Conservation (phyloP, 2,329 filamentous ascomycete species). For the Neofusicoccum laricinum region DNA sequence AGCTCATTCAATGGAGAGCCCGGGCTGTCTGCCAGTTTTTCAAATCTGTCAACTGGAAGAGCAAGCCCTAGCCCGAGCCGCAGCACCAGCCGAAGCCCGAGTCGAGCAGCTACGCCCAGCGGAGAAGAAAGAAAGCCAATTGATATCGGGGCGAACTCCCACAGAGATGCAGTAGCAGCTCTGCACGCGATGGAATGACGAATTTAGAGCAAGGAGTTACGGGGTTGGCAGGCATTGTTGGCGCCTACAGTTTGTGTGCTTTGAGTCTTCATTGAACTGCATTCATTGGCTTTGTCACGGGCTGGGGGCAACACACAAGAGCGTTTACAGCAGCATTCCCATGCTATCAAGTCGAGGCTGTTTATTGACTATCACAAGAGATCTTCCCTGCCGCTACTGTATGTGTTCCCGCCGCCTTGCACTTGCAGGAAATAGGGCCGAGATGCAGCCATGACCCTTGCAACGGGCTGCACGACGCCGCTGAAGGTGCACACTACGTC, state of each 20-base stretch:
- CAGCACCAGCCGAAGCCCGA: slow-evolving; percentile 17
- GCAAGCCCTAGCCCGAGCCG: slow-evolving; percentile 25
- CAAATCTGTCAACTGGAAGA: slow-evolving; percentile 28
- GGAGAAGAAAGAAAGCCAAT: slow-evolving; percentile 23
- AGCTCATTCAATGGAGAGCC: slow-evolving; percentile 14
- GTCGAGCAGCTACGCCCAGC: slow-evolving; percentile 15
- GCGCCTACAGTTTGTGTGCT: not conserved
- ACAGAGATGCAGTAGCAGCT: slow-evolving; percentile 10
- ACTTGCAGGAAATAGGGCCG: not conserved
- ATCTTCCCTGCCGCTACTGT: not conserved
- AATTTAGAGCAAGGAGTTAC: slow-evolving; percentile 15
- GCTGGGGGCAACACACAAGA: not conserved
- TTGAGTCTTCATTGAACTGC: not conserved
- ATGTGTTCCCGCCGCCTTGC: not conserved
- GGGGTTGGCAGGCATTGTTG: slow-evolving; percentile 4
- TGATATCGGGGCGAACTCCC: slow-evolving; percentile 36
- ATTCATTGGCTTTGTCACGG: not conserved
- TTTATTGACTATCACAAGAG: not conserved
- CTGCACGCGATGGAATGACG: slow-evolving; percentile 12
- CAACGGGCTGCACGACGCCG: not conserved
- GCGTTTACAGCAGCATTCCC: not conserved
- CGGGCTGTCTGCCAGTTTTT: slow-evolving; percentile 28
- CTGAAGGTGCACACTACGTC: not conserved
- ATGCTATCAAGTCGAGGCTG: not conserved
- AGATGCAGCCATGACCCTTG: slow-evolving; percentile 11